These are phyloP conservation scores for Aurantiochytrium sp. DNA, from an alignment of 108 stramenopile species.

Conservation along the genomic window DNA sequence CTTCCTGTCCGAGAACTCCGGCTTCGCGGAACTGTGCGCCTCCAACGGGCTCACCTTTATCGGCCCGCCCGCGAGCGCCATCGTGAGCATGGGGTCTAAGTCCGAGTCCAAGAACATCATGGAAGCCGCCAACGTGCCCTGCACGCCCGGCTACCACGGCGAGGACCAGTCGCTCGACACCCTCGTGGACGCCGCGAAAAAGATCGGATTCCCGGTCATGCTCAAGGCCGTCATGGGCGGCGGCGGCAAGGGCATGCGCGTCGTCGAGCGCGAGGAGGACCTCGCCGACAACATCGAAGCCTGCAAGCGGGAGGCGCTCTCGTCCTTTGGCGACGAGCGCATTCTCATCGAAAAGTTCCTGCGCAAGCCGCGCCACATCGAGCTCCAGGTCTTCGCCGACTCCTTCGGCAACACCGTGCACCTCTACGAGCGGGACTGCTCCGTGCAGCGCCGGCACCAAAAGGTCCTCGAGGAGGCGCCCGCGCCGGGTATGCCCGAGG, in stretches of 20 bases:
- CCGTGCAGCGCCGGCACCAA: constrained; percentile 88
- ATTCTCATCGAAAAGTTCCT: constrained; percentile 78
- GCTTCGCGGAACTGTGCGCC: constrained; percentile 50
- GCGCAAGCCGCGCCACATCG: constrained; percentile 83
- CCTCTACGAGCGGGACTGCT: constrained; percentile 88
- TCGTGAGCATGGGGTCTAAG: constrained; percentile 69
- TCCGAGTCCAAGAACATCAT: constrained; percentile 59
- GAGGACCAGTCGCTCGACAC: constrained; percentile 50
- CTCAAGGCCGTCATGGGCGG: constrained; percentile 89
- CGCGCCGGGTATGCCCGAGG: constrained; percentile 70
- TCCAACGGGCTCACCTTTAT: constrained; percentile 65
- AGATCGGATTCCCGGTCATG: constrained; percentile 79
- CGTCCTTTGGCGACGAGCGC: constrained; percentile 73
- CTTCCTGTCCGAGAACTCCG: constrained; percentile 70
- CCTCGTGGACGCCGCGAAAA: constrained; percentile 45
- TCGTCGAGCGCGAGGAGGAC: constrained; percentile 59
- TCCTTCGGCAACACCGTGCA: constrained; percentile 83
- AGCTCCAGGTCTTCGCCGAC: constrained; percentile 90
- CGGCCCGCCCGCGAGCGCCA: constrained; percentile 79
- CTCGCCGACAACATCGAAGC: constrained; percentile 61
- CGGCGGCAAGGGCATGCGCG: constrained; percentile 90
- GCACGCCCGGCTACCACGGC: constrained; percentile 64
- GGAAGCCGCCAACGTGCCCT: constrained; percentile 61
- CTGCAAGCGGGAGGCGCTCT: constrained; percentile 68
- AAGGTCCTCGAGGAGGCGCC: constrained; percentile 97